These are phyloP conservation scores for Vaccinium myrtillus DNA, from an alignment of 148 eudicot genomes.

Conservation along the genomic window DNA sequence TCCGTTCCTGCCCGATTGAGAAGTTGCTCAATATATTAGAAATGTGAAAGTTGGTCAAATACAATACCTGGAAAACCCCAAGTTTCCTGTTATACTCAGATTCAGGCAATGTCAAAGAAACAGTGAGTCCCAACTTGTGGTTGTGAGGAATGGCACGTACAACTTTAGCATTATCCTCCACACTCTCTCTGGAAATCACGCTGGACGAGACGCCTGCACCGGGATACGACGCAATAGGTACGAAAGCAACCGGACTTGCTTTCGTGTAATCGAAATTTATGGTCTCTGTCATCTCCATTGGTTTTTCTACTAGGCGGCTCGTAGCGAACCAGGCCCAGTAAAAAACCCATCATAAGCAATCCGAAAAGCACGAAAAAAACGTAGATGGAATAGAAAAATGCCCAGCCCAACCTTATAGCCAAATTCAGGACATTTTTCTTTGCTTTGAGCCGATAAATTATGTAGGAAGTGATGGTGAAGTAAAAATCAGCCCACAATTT, in stretches of 20 bases:
- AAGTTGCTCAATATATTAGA: neutral
- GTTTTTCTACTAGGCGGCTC: slow-evolving; percentile 37
- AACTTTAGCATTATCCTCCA: neutral
- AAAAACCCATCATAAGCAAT: slow-evolving; percentile 37
- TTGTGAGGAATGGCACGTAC: slow-evolving; percentile 24
- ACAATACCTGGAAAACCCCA: slow-evolving; percentile 49
- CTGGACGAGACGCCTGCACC: neutral
- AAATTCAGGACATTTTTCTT: slow-evolving; percentile 21
- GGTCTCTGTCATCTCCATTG: slow-evolving; percentile 24
- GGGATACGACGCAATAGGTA: slow-evolving; percentile 26
- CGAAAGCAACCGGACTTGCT: slow-evolving; percentile 45
- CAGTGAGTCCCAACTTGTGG: slow-evolving; percentile 38
- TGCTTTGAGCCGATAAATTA: slow-evolving; percentile 22
- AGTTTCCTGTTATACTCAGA: slow-evolving; percentile 49
- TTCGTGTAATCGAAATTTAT: slow-evolving; percentile 46
- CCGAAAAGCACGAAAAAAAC: slow-evolving; percentile 40
- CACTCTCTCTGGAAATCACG: neutral
- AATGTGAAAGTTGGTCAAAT: neutral
- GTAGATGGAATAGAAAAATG: slow-evolving; percentile 29
- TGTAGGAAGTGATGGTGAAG: slow-evolving; percentile 7
- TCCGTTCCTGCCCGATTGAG: neutral
- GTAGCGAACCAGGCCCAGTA: slow-evolving; percentile 35
- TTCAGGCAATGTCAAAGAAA: slow-evolving; percentile 46
- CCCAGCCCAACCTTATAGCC: slow-evolving; percentile 34
- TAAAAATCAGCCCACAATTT: slow-evolving; percentile 16